A percentile compares a stretch with the other conserved stretches of the same genome.
Evolutionary conservation across 2,329 filamentous ascomycete species (phyloP).

Genomic region (Aspergillus sp.): DNA sequence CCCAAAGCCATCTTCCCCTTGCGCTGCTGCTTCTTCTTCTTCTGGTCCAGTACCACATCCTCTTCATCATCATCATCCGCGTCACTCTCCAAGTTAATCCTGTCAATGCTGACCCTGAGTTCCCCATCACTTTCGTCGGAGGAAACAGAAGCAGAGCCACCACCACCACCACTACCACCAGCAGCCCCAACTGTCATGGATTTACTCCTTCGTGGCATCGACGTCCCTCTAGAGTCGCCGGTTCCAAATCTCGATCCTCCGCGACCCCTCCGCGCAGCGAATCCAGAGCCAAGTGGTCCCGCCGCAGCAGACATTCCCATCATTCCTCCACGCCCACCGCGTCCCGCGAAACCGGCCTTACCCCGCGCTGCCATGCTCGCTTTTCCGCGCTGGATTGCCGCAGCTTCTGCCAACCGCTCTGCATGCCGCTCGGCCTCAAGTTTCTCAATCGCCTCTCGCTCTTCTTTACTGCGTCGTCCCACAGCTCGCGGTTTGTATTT

Average conservation of each 20-base stretch:
- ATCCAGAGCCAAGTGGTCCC: constrained; percentile 29
- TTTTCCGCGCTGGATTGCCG: constrained; percentile 35
- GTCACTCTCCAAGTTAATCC: constrained; percentile 57
- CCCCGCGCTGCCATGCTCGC: constrained; percentile 20
- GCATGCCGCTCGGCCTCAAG: constrained; percentile 42
- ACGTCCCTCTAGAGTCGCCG: constrained; percentile 26
- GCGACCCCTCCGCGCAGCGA: constrained; percentile 25
- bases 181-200: constrained; percentile 25
- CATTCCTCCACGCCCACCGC: constrained; percentile 30
- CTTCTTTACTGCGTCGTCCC: constrained; percentile 45
- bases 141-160: constrained; percentile 27
- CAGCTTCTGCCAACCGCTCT: constrained; percentile 41
- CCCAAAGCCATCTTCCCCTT: constrained; percentile 17
- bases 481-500: constrained; percentile 46
- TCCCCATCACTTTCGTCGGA: constrained; percentile 49
- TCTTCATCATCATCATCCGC: constrained; percentile 45
- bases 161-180: constrained; percentile 14
- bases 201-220: constrained; percentile 29
- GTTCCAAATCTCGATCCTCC: constrained; percentile 23
- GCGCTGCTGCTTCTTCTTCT: constrained; percentile 27
- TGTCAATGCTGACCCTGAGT: constrained; percentile 55
- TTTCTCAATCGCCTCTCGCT: constrained; percentile 45
- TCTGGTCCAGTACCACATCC: constrained; percentile 18
- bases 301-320: constrained; percentile 24
- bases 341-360: constrained; percentile 25